Conservation (phyloP, 2,329 filamentous ascomycete species). For the Fusarium anthophilum region DNA sequence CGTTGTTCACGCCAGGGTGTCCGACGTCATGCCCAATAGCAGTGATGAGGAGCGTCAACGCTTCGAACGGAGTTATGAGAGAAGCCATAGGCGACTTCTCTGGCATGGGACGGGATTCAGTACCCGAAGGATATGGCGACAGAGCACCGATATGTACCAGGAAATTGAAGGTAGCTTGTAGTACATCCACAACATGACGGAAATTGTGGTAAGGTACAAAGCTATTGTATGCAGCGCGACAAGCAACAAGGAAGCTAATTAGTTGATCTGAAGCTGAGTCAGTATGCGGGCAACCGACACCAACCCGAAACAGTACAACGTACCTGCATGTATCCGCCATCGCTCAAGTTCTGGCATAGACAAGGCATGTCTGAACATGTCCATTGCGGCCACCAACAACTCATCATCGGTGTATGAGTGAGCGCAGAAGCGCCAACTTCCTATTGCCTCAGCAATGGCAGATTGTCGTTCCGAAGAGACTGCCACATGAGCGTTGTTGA, state of each 20-base stretch:
- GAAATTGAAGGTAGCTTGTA: conserved; percentile 93
- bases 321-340: conserved; percentile 83
- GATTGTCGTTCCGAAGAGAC: conserved; percentile 72
- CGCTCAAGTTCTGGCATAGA: conserved; percentile 80
- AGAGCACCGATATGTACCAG: conserved; percentile 82
- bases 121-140: conserved; percentile 68
- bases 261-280: conserved; percentile 72
- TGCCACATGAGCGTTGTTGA: conserved; percentile 72
- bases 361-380: conserved; percentile 92
- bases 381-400: conserved; percentile 81
- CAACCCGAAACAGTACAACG: conserved; percentile 45
- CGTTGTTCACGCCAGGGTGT: conserved; percentile 97
- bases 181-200: conserved; percentile 93
- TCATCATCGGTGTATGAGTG: conserved; percentile 93
- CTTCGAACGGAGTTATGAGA: conserved; percentile 86
- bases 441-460: conserved; percentile 74
- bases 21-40: conserved; percentile 99
- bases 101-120: conserved; percentile 42
- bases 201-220: conserved; percentile 99
- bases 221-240: conserved; percentile 92
- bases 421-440: conserved; percentile 87
- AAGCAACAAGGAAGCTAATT: conserved; percentile 85
- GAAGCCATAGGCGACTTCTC: conserved; percentile 73
- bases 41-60: conserved; percentile 87
- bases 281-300: conserved; percentile 45